Base-by-base conservation (phyloP, 1,284 basidiomycete genomes). In the Fomitopsis betulina region DNA sequence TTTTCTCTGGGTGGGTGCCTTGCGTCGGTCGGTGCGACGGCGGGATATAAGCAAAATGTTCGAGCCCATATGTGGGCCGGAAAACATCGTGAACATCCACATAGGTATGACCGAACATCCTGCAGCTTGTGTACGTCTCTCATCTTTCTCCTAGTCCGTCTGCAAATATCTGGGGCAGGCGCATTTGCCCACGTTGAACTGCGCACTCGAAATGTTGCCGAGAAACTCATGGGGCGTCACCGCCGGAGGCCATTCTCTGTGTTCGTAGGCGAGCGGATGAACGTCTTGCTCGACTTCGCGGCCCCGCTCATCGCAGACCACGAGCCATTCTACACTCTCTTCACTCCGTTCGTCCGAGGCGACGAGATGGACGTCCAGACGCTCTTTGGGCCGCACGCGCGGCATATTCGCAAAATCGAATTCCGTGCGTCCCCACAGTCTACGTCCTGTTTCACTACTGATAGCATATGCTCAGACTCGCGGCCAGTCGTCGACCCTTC, bases 181-280 rank as follows among this genome's bases (percentile, higher is more conserved):
- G 9, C 12, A 5, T 61, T 32, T 37, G 60, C 60, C 21, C 58
- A 59, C 40, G 55, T 61, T n/a, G 55, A 59, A 42, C 54, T 59
- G 17, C 19, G 17, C 19, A 30, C 54, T 5, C 13, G 9, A 17
- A 23, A 17, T 4, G 30, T 23, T 9, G 53, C 55, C 19, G 19
- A 54, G 13, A 12, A 19, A 3, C 38, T 59, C 32, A 56, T 59
- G 54, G 17, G 21, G 1, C 19, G 23, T 2, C 54, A 59, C 37
- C 15, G 5, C 9, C 12, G 40, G 32, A 3, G 5, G 3, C 38
- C 58, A 2, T 35, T 51, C 0, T 17, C 2, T 12, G 32, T 56
- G 39, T 15, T 35, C 21, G n/a, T 58, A 3, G 19, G 49, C 33
- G 27, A 23, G 23, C 7, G 27, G 21, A 2, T 10, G 21, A 19